Conservation (phyloP, 108 stramenopile genomes). For the Nitzschia sp. region DNA sequence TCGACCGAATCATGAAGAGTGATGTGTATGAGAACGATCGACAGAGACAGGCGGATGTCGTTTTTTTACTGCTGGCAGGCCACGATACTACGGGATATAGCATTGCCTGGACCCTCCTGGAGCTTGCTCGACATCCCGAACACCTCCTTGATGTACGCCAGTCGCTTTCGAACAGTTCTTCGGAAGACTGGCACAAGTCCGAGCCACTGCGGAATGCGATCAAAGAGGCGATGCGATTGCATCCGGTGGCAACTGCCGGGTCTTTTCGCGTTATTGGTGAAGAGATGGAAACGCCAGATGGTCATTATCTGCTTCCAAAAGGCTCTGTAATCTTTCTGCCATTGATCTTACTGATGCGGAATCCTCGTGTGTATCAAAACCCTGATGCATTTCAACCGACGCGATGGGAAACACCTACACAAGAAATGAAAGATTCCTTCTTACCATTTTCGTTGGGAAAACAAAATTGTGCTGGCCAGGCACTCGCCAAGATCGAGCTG, state of each 20-base stretch:
- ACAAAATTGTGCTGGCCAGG: slow-evolving; percentile 51
- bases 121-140: slow-evolving; percentile 36
- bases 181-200: not conserved
- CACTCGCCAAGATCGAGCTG: slow-evolving; percentile 49
- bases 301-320: slow-evolving; percentile 33
- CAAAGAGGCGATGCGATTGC: slow-evolving; percentile 48
- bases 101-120: slow-evolving; percentile 34
- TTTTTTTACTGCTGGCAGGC: slow-evolving; percentile 24
- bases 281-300: slow-evolving; percentile 28
- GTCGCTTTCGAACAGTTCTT: not conserved
- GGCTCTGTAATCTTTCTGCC: slow-evolving; percentile 28
- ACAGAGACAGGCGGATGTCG: slow-evolving; percentile 32
- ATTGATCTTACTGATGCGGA: slow-evolving; percentile 28
- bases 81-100: slow-evolving; percentile 52
- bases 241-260: slow-evolving; percentile 39
- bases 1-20: slow-evolving; percentile 16
- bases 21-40: slow-evolving; percentile 21
- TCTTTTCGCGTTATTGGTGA: slow-evolving; percentile 21
- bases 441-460: slow-evolving; percentile 47
- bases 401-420: slow-evolving; percentile 47
- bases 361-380: slow-evolving; percentile 38
- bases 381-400: slow-evolving; percentile 41
- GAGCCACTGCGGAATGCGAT: slow-evolving; percentile 23
- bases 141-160: slow-evolving; percentile 30
- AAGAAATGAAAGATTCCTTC: slow-evolving; percentile 31